A percentile compares a stretch with the other conserved stretches of the same genome.
These are phyloP conservation scores for Ambrosia artemisiifolia DNA, from an alignment of 129 eudicot genomes.

Conservation along the genomic window DNA sequence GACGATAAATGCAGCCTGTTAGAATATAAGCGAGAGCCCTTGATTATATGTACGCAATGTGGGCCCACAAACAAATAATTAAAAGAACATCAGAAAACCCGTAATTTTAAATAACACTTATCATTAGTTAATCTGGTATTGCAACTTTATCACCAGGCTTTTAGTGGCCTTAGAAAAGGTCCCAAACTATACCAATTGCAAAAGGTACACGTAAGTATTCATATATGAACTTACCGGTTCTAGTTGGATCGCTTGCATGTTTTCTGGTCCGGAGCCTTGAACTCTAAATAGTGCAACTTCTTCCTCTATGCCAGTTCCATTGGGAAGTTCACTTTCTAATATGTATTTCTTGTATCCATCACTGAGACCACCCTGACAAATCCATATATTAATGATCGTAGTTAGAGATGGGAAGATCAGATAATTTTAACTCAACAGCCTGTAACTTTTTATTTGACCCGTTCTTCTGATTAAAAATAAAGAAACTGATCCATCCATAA, in stretches of 20 bases:
- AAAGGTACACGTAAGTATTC: background rate
- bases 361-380: conserved; percentile 72
- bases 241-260: conserved; percentile 96
- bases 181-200: background rate
- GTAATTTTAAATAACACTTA: background rate
- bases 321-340: conserved; percentile 58
- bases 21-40: background rate
- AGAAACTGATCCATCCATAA: background rate
- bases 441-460: background rate
- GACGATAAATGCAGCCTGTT: too few relatives aligned
- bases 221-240: conserved; percentile 50
- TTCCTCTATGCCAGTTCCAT: conserved; percentile 66
- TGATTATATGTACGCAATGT: background rate
- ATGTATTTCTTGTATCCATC: conserved; percentile 59
- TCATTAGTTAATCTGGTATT: background rate
- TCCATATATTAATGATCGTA: background rate
- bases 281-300: conserved; percentile 73
- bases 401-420: background rate
- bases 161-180: background rate
- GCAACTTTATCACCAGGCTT: background rate
- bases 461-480: too few relatives aligned
- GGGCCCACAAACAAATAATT: background rate
- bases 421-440: background rate
- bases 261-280: conserved; percentile 82
- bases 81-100: too few relatives aligned